phyloP scores from a whole-genome alignment of 805 yeast species.

The Nakazawaea laoshanensis region DNA sequence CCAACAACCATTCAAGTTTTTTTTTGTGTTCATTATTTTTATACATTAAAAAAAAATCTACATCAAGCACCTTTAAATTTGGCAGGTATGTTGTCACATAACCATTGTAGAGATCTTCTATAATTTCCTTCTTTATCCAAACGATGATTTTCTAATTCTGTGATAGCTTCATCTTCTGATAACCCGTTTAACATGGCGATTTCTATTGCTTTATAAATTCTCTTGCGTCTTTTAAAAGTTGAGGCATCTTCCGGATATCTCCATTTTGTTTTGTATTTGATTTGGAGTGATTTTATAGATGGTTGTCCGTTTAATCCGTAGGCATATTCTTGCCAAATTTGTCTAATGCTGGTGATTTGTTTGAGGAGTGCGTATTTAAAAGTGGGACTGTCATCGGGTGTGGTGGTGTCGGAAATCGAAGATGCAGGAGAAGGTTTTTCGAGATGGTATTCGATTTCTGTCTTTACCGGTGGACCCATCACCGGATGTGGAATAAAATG shows the following conservation, averaged over 20 bases:
- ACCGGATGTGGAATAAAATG: too few species aligned
- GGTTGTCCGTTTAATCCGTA: slow-evolving; percentile 45
- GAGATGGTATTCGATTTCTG: too few species aligned
- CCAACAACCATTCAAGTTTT: too few species aligned
- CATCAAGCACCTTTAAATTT: slow-evolving; percentile 14
- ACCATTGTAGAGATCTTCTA: slow-evolving; percentile 23
- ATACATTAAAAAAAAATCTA: neutral
- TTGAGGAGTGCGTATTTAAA: slow-evolving; percentile 8
- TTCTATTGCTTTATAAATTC: slow-evolving; percentile 48
- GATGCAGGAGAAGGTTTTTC: too few species aligned
- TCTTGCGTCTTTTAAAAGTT: slow-evolving; percentile 44
- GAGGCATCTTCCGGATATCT: slow-evolving; percentile 43
- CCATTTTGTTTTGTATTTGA: slow-evolving; percentile 45
- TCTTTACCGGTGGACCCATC: too few species aligned
- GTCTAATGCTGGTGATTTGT: slow-evolving; percentile 29
- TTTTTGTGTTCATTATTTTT: neutral
- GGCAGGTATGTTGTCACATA: slow-evolving; percentile 21
- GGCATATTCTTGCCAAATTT: slow-evolving; percentile 50
- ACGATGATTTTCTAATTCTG: slow-evolving; percentile 24
- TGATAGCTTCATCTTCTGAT: slow-evolving; percentile 22
- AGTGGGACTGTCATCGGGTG: neutral
- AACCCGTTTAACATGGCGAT: slow-evolving; percentile 20
- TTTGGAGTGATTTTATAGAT: slow-evolving; percentile 39
- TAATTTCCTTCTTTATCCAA: slow-evolving; percentile 20
- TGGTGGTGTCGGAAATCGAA: too few species aligned